Evolutionary conservation across 2,329 filamentous ascomycete genomes (phyloP).

Genomic region (Hypoxylon sp.): DNA sequence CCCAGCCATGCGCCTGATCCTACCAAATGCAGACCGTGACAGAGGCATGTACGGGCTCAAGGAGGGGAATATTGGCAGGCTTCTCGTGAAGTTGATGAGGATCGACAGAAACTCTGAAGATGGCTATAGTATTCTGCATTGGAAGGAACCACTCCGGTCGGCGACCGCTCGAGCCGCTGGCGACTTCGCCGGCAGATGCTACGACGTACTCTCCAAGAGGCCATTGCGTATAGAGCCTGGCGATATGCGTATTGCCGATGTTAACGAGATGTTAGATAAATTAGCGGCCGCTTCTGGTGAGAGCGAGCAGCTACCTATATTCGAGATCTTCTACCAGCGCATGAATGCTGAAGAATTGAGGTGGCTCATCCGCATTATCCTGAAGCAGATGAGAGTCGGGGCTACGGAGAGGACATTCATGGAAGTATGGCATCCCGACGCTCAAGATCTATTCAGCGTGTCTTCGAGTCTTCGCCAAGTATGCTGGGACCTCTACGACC

Average conservation of each 20-base stretch:
- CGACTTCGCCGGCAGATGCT: constrained; percentile 92
- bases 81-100: constrained; percentile 92
- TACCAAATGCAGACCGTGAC: constrained; percentile 93
- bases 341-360: constrained; percentile 96
- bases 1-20: constrained; percentile 88
- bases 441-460: constrained; percentile 84
- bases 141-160: constrained; percentile 86
- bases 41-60: constrained; percentile 94
- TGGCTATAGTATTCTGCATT: constrained; percentile 85
- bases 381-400: constrained; percentile 79
- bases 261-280: constrained; percentile 86
- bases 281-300: constrained; percentile 82
- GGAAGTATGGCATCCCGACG: constrained; percentile 84
- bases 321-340: constrained; percentile 84
- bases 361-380: constrained; percentile 94
- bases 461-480: constrained; percentile 91
- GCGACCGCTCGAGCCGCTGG: constrained; percentile 76
- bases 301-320: constrained; percentile 83
- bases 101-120: constrained; percentile 93
- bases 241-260: constrained; percentile 86
- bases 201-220: constrained; percentile 85
- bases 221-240: constrained; percentile 80
- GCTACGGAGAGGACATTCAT: constrained; percentile 92
- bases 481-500: constrained; percentile 92
- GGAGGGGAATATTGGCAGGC: constrained; percentile 88